Base-by-base conservation (phyloP, 2,329 filamentous ascomycete genomes). In the Alternaria infectoria region DNA sequence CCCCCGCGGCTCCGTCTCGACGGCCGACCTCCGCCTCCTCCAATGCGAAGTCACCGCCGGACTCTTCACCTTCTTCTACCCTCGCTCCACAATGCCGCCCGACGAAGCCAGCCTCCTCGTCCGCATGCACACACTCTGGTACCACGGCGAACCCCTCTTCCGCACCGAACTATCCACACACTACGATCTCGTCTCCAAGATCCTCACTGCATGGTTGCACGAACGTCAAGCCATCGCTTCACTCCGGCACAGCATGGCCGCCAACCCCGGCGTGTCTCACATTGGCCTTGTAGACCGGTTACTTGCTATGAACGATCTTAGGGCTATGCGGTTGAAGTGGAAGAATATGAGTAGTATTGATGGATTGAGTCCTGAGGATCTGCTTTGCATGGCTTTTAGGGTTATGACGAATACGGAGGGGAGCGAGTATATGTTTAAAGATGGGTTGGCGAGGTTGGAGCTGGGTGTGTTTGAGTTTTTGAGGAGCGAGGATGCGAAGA, bases 261-360 rank as follows among this genome's bases (percentile, higher is more conserved):
- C 64, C 5, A 67, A 70, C 15, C 74, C 77, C 5, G 74, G 74
- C 10, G 65, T 76, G 9, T 65, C 59, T 3, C 68, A 70, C 19
- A 54, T 71, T 3, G 76, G 72, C 23, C 69, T 78, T 13, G 70
- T 76, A 15, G 77, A 77, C 32, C 72, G 76, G 1, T 64, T 79
- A 1, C 61, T 79, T 1, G 76, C 76, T 0, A 75, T 79, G 70
- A 79, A 79, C 50, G 77, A 79, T 44, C 66, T 79, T 9, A 67
- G 77, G 19, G 69, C 75, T 7, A 74, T 78, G 70, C 62, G 75
- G 12, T 57, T 78, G 26, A 78, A 77, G 62, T 79, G 77, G 77
- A 79, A 78, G 65, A 75, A 75, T 17, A 78, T 79, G 76, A 77
- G 74, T 46, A 69, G 67, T 3, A 64, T 74, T 6, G 74, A 77